Evolutionary conservation across 2,329 filamentous ascomycete genomes (phyloP), one percentile per base, ranked within the genome.

Genomic region (Blastomyces parvus): DNA sequence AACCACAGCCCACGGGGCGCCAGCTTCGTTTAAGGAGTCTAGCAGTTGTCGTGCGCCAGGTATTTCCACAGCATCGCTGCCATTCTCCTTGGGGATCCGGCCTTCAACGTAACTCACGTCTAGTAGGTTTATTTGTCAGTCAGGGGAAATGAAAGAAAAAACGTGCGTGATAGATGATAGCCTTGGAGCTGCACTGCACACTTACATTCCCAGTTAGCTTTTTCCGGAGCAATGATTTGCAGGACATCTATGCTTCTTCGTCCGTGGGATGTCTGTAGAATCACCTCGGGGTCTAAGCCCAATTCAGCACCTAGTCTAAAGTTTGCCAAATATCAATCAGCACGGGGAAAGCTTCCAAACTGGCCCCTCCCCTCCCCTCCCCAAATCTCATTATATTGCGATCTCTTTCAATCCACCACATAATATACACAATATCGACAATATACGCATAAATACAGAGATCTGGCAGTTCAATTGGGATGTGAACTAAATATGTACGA

Each of bases 121-220:
- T 95, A 70, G 33, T 27, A 36, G 1, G 33, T 52, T 59, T 61
- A 44, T 46, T 38, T 30, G 53, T 62, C 44, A 64, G 60, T 66
- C 46, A 59, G 44, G 22, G 46, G 60, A 61, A 38, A 4, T 36
- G 27, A 56, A 62, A 52, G 42, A 48, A 9, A 46, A n/a, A n/a
- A n/a, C n/a, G 25, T 9, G 36, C 4, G 19, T 30, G 38, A 36
- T 46, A 33, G 14, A 36, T 60, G 40, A 17, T 48, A 27, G 42
- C 38, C 38, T 25, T 48, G 40, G 30, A 36, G 7, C 60, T 22
- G 17, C 19, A 5, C 60, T 22, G 17, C 19, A 5, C 40, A 84
- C 89, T 79, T 78, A 95, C 91, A 96, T 67, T 96, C 91, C 91
- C 89, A 93, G 70, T 88, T 97, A 52, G 94, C 94, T 73, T 91